Conservation (phyloP, 257 asterid species). For the Gentiana straminea region DNA sequence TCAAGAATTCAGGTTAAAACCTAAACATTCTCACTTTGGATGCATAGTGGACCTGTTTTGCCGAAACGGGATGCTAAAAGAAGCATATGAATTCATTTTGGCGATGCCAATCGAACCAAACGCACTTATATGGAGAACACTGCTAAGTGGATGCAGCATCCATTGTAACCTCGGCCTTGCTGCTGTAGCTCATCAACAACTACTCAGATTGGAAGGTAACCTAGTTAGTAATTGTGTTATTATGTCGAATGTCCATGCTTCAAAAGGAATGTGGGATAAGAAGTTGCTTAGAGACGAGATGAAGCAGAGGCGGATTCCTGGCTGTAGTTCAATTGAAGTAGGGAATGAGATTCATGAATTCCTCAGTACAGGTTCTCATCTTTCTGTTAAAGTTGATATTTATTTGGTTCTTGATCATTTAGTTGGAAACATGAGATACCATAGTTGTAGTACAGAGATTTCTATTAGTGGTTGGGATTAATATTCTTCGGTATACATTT, state of each 20-base stretch:
- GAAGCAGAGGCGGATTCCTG: conserved; percentile 14
- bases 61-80: conserved; percentile 19
- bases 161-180: conserved; percentile 4
- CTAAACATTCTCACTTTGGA: conserved; percentile 19
- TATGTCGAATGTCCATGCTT: conserved; percentile 19
- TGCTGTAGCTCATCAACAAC: conserved; percentile 4
- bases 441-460: too few species aligned
- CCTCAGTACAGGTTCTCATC: conserved; percentile 2
- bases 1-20: conserved; percentile 13
- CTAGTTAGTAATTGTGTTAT: too few species aligned
- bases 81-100: conserved; percentile 18
- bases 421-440: conserved; percentile 1
- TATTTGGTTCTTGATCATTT: conserved; percentile 6
- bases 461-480: too few species aligned
- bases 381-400: background rate
- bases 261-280: conserved; percentile 24
- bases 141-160: conserved; percentile 12
- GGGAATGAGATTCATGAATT: conserved; percentile 9
- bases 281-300: conserved; percentile 14
- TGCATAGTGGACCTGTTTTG: conserved; percentile 25
- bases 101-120: conserved; percentile 18
- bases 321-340: conserved; percentile 1
- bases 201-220: too few species aligned
- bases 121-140: conserved; percentile 23
- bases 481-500: too few species aligned